Evolutionary conservation across 2,329 filamentous ascomycete genomes (phyloP).

Genomic region (Colletotrichum sp.): DNA sequence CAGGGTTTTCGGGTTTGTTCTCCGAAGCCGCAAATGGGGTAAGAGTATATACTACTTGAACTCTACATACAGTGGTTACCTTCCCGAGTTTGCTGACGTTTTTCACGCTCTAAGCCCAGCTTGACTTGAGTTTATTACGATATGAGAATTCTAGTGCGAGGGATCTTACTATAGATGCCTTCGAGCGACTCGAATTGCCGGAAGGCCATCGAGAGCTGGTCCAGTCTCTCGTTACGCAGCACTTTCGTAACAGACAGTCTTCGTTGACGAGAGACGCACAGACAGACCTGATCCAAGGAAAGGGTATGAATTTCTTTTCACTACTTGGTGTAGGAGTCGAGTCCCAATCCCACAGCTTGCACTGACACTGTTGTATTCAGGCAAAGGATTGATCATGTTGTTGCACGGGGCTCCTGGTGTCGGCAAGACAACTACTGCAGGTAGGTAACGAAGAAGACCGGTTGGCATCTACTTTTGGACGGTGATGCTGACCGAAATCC

Average conservation of each 20-base stretch:
- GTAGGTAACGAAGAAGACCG: too few species aligned
- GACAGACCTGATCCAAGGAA: not conserved
- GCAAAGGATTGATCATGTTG: not conserved
- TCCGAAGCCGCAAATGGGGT: not conserved
- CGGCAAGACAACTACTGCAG: not conserved
- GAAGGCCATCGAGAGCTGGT: not conserved
- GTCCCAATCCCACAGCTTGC: too few species aligned
- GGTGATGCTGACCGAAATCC: too few species aligned
- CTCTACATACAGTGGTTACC: too few species aligned
- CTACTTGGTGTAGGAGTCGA: too few species aligned
- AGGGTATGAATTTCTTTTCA: not conserved
- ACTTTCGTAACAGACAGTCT: not conserved
- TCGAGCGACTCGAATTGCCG: not conserved
- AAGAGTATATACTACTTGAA: not conserved
- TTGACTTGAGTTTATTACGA: not conserved
- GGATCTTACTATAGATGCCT: not conserved
- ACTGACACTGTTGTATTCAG: too few species aligned
- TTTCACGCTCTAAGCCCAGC: not conserved
- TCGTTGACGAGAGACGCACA: rapidly evolving
- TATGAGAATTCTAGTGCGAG: not conserved
- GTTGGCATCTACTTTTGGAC: too few species aligned
- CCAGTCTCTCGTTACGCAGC: not conserved
- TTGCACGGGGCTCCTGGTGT: not conserved
- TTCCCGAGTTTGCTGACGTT: too few species aligned
- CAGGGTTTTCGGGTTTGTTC: not conserved